A percentile compares a stretch with the other conserved stretches of the same genome.
Evolutionary conservation across 306 rosid species (phyloP).

Genomic region (Dryas octopetala): DNA sequence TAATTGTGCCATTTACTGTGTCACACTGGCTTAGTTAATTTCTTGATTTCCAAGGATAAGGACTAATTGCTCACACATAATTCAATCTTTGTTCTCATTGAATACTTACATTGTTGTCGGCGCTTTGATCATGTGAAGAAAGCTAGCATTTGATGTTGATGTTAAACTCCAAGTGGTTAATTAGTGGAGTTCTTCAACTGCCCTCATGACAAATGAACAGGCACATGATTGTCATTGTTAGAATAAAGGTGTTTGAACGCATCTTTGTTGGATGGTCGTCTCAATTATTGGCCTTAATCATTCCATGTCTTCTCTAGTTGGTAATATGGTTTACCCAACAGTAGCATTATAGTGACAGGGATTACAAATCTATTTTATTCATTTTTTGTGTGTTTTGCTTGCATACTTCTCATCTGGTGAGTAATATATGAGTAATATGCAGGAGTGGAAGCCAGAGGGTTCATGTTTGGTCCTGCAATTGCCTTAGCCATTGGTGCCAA

Average conservation of each 20-base stretch:
- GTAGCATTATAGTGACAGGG: background rate
- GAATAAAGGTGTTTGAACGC: background rate
- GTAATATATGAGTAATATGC: slow-evolving; percentile 23
- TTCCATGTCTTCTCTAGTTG: background rate
- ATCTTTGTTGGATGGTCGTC: background rate
- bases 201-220: slow-evolving; percentile 2
- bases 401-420: slow-evolving; percentile 19
- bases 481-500: slow-evolving; percentile 94
- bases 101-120: background rate
- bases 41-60: background rate
- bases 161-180: background rate
- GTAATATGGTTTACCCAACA: background rate
- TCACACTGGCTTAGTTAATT: background rate
- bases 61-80: background rate
- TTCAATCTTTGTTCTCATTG: background rate
- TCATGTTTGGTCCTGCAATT: slow-evolving; percentile 91
- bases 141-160: slow-evolving; percentile 1
- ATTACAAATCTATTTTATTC: slow-evolving; percentile 2
- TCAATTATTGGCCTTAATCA: slow-evolving; percentile 15
- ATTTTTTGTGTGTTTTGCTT: slow-evolving; percentile 18
- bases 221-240: background rate
- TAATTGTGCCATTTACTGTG: background rate
- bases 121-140: background rate
- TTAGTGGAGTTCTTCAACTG: background rate
- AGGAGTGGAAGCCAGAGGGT: slow-evolving; percentile 98